These are phyloP conservation scores for Domatiomyces catenatus DNA, from an alignment of 2,329 filamentous ascomycete genomes.

Conservation along the genomic window DNA sequence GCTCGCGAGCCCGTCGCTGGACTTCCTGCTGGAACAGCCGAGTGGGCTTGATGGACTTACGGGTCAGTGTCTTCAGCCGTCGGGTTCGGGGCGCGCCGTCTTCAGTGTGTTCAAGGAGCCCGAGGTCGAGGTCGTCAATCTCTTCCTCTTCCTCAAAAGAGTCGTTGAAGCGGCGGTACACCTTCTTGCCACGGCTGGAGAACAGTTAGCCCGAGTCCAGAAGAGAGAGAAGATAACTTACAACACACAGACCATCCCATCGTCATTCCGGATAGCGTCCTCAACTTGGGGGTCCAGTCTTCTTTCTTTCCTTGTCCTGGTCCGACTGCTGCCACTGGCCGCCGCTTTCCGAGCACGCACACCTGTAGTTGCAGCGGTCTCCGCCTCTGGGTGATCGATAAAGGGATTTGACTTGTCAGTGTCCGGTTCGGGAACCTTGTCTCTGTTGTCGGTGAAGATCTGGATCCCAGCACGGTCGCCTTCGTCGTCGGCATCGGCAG, in stretches of 20 bases:
- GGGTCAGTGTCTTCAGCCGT: slow-evolving; percentile 36
- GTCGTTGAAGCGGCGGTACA: slow-evolving; percentile 41
- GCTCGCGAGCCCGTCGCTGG: slow-evolving; percentile 25
- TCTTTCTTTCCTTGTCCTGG: slow-evolving; percentile 19
- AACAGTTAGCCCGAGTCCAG: background rate
- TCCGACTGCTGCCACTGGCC: slow-evolving; percentile 25
- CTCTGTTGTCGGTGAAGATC: slow-evolving; percentile 49
- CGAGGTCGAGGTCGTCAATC: slow-evolving; percentile 27
- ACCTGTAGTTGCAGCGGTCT: background rate
- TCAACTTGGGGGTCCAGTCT: slow-evolving; percentile 29
- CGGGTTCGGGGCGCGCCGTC: slow-evolving; percentile 18
- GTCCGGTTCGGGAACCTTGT: slow-evolving; percentile 41
- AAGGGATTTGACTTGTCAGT: slow-evolving; percentile 42
- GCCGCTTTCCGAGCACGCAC: slow-evolving; percentile 15
- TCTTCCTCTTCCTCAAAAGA: slow-evolving; percentile 27
- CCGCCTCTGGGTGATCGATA: slow-evolving; percentile 6
- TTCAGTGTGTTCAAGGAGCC: slow-evolving; percentile 26
- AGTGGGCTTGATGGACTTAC: slow-evolving; percentile 44
- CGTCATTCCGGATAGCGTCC: slow-evolving; percentile 35
- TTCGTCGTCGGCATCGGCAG: slow-evolving; percentile 18
- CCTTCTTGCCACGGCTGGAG: slow-evolving; percentile 44
- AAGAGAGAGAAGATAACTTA: slow-evolving; percentile 27
- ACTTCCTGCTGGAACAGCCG: slow-evolving; percentile 41
- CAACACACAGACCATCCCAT: slow-evolving; percentile 48
- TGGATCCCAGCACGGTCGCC: slow-evolving; percentile 27